Conservation (phyloP, 1,139 yeast genomes). For the Yamadazyma blattariae region DNA sequence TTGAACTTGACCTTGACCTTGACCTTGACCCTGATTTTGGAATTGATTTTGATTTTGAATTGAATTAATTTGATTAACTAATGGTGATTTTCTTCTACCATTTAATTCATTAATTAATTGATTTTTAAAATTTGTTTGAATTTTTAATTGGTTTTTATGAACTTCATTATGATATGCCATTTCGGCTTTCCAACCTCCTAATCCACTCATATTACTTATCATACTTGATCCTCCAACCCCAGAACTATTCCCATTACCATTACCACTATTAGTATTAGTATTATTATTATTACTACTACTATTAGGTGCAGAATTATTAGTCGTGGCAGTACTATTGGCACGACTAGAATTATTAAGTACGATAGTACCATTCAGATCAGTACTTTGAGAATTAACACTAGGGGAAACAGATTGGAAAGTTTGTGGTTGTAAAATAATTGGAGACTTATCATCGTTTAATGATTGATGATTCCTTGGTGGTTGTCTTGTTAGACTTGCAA, state of each 20-base stretch:
- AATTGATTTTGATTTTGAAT: constrained; percentile 1
- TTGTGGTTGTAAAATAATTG: background rate
- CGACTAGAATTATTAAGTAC: background rate
- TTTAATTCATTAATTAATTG: constrained; percentile 12
- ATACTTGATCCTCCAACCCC: background rate
- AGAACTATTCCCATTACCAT: background rate
- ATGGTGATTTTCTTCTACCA: constrained; percentile 13
- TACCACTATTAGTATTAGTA: background rate
- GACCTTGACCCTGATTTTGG: background rate
- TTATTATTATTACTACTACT: background rate
- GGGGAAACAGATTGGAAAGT: background rate
- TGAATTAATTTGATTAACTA: constrained; percentile 6
- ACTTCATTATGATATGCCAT: constrained; percentile 14
- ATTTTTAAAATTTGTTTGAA: constrained; percentile 11
- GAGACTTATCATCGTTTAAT: background rate
- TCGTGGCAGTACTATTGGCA: too few species aligned
- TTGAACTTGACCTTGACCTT: background rate
- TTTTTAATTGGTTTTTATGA: constrained; percentile 11
- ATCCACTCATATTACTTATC: too few species aligned
- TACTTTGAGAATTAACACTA: background rate
- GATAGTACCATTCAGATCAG: background rate
- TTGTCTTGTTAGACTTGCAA: constrained; percentile 48
- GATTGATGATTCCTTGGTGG: constrained; percentile 21
- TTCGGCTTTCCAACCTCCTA: constrained; percentile 7
- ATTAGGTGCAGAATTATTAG: too few species aligned